Evolutionary conservation across 2,329 filamentous ascomycete genomes (phyloP), one percentile per base, ranked within the genome.

Genomic region (Aspergillus texensis): DNA sequence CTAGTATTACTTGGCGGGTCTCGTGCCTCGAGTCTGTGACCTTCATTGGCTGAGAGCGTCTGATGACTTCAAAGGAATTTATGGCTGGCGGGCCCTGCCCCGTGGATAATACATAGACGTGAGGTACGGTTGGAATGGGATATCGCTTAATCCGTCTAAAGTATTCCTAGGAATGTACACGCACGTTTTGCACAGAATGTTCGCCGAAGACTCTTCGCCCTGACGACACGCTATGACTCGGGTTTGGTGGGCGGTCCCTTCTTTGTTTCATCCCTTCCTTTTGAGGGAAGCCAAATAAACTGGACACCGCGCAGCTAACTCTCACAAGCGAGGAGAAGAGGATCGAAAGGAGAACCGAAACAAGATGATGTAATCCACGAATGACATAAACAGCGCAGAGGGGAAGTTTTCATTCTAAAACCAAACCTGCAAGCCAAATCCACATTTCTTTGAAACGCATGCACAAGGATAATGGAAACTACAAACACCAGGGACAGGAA

Each of bases 11-110:
- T 55, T 39, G 52, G 52, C 52, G 45, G 54, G 59, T 55, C 59
- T 61, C 52, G 52, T 61, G 59, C 59, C 21, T 30, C 43, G 12
- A 48, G 50, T 56, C 36, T 21, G n/a, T 56, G 59, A 39, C 41
- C 41, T 57, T 55, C 12, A 61, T 61, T 61, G 52, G 59, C 39
- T 32, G 30, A 45, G 10, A 26, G 11, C 52, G 53, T 57, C 57
- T 55, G 61, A 60, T 63, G 61, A 60, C 57, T 56, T 60, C 52
- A 57, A 57, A 55, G 36, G n/a, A 41, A 30, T 52, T 26, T 14
- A 39, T 55, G 52, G 21, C 32, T 55, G 32, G 39, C n/a, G 32
- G 32, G 48, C n/a, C 26, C n/a, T 52, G 28, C 28, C 28, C 24
- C 48, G 26, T 52, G 26, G 16, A 32, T 52, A 21, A 14, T 11